These are phyloP conservation scores for Eucalyptus polyanthemos DNA, from an alignment of 345 rosid species.

Conservation along the genomic window DNA sequence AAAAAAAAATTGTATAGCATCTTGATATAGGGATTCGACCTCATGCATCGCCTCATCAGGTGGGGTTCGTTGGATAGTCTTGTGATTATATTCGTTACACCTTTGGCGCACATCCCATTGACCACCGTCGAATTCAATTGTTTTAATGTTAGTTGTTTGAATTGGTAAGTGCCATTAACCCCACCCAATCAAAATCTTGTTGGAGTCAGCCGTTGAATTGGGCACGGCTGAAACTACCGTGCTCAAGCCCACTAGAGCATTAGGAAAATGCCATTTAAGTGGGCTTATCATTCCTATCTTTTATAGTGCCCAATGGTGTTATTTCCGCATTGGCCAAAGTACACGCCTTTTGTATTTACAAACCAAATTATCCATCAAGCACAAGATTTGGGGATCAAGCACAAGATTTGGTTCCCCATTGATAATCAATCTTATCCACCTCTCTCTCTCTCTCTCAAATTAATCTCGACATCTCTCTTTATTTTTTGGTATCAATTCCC, in stretches of 20 bases:
- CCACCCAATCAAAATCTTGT: not conserved
- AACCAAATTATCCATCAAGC: not conserved
- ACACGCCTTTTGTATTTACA: not conserved
- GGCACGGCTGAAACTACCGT: not conserved
- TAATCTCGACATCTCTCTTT: not conserved
- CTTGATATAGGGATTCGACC: not conserved
- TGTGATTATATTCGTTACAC: not conserved
- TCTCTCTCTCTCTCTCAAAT: not conserved
- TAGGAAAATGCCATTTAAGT: not conserved
- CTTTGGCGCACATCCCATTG: not conserved
- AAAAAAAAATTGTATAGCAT: not conserved
- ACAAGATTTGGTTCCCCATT: not conserved
- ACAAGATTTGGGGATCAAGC: not conserved
- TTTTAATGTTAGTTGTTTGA: not conserved
- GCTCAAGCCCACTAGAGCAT: not conserved
- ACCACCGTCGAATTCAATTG: not conserved
- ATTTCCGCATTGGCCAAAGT: not conserved
- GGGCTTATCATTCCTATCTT: not conserved
- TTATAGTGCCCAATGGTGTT: not conserved
- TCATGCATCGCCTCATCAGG: not conserved
- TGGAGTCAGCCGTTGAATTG: not conserved
- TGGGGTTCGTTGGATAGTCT: not conserved
- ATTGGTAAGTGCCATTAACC: not conserved
- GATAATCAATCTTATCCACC: not conserved
- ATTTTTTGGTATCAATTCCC: too few species aligned